Conservation (phyloP, 106 monocot species). For the Cymbidium sinense region DNA sequence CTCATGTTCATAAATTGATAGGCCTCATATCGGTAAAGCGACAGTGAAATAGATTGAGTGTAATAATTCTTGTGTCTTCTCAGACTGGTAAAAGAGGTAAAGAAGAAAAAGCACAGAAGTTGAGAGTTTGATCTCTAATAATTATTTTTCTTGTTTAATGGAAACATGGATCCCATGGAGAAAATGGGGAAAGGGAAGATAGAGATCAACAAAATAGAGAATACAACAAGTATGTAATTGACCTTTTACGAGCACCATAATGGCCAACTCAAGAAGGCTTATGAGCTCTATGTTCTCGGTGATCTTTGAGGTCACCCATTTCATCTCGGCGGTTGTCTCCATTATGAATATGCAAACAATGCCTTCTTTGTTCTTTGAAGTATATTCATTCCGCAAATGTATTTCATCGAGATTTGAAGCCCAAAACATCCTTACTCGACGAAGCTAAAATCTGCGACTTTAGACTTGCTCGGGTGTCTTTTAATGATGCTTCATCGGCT, state of each 20-base stretch:
- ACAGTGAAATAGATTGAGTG: not conserved
- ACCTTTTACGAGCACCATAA: constrained; percentile 44
- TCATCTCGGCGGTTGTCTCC: constrained; percentile 69
- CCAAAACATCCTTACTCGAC: constrained; percentile 84
- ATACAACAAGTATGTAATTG: constrained; percentile 40
- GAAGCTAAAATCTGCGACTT: constrained; percentile 80
- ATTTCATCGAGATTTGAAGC: constrained; percentile 82
- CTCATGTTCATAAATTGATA: not conserved
- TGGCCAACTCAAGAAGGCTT: constrained; percentile 62
- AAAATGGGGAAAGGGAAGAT: constrained; percentile 46
- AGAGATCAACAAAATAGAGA: constrained; percentile 50
- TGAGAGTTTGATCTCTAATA: not conserved
- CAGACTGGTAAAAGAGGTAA: not conserved
- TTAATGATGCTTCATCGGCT: constrained; percentile 73
- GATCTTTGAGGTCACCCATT: constrained; percentile 69
- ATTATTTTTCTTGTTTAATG: not conserved
- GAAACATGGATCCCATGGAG: constrained; percentile 20
- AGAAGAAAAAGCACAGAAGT: not conserved
- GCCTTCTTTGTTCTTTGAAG: constrained; percentile 71
- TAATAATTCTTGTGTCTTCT: not conserved
- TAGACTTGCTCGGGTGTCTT: constrained; percentile 74
- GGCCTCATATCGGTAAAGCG: not conserved
- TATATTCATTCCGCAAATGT: constrained; percentile 84
- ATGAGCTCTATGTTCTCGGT: constrained; percentile 65
- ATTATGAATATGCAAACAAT: constrained; percentile 67